A percentile compares a stretch with the other conserved stretches of the same genome.
Conservation (phyloP, 2,329 filamentous ascomycete species). For the Aspergillus proliferans region DNA sequence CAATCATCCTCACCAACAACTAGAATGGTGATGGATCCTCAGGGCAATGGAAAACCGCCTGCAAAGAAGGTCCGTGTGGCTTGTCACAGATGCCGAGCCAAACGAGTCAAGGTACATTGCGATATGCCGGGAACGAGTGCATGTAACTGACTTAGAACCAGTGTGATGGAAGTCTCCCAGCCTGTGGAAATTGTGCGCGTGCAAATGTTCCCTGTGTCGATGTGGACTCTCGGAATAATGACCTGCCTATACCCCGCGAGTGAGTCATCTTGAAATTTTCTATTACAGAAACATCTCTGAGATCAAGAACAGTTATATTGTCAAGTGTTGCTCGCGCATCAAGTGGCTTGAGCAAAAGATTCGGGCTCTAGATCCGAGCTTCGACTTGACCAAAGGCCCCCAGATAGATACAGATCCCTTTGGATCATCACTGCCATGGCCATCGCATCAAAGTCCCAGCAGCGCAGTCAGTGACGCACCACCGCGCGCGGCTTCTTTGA, state of each 20-base stretch:
- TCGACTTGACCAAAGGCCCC: slow-evolving; percentile 25
- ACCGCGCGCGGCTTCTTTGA: not conserved
- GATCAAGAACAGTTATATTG: slow-evolving; percentile 9
- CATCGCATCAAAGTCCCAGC: not conserved
- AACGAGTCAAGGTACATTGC: slow-evolving; percentile 31
- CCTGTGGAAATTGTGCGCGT: slow-evolving; percentile 34
- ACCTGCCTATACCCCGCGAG: slow-evolving; percentile 31
- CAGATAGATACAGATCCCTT: slow-evolving; percentile 14
- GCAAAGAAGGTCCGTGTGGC: slow-evolving; percentile 35
- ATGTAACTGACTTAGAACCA: slow-evolving; percentile 5
- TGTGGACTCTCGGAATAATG: slow-evolving; percentile 33
- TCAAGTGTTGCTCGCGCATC: slow-evolving; percentile 24
- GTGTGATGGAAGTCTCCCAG: slow-evolving; percentile 35
- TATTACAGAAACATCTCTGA: not conserved
- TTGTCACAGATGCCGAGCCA: slow-evolving; percentile 31
- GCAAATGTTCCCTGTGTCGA: slow-evolving; percentile 31
- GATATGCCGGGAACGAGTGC: not conserved
- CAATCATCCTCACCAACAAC: not conserved
- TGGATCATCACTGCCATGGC: not conserved
- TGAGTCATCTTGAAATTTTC: slow-evolving; percentile 9
- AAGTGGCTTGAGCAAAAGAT: slow-evolving; percentile 32
- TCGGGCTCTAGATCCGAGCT: slow-evolving; percentile 17
- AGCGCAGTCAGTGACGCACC: not conserved
- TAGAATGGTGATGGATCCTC: not conserved
- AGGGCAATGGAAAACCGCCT: not conserved